Evolutionary conservation across 2,329 filamentous ascomycete species (phyloP), one percentile per base, ranked within the genome.

Genomic region (Exserohilum turcica): DNA sequence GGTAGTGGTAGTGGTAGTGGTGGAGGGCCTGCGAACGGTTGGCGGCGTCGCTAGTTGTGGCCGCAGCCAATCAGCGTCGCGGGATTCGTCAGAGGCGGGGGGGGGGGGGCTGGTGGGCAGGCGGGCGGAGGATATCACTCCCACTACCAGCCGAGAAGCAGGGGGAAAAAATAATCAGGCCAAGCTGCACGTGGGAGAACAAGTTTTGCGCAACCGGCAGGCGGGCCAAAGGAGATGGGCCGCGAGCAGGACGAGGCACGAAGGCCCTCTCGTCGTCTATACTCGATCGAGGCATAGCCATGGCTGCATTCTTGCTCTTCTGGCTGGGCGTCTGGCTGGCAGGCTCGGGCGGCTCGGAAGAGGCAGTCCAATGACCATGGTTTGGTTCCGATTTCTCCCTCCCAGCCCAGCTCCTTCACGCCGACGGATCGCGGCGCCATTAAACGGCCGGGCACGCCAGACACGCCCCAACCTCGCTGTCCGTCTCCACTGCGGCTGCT

Each of bases 361-460:
- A n/a, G n/a, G n/a, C n/a, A 15, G 49, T 44, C 33, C 29, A 48
- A 61, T 59, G 43, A 54, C 47, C 43, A 65, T 61, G 61, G 59
- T 49, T 55, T 64, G 65, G 63, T 70, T 68, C 69, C 69, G 69
- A 67, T 54, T 66, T 68, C 45, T 69, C 66, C 59, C 58, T 57
- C 43, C 38, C 42, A 39, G 29, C 2, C 39, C 10, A 27, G 29
- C 28, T 43, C 42, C 10, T 47, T 29, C 28, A 52, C 43, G 31
- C 43, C 35, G 33, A 52, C 43, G 31, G 40, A 60, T 54, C 56
- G 60, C 58, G 59, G 54, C 52, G 54, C 53, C 49, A 59, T 54
- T 54, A 51, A 49, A 52, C 50, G 37, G 49, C 49, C 49, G 50
- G 56, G 5, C 29, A 21, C 58, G 40, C 47, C 56, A 44, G 37